These are phyloP conservation scores for Didymella sp. DNA, from an alignment of 2,329 filamentous ascomycete genomes.

Conservation along the genomic window DNA sequence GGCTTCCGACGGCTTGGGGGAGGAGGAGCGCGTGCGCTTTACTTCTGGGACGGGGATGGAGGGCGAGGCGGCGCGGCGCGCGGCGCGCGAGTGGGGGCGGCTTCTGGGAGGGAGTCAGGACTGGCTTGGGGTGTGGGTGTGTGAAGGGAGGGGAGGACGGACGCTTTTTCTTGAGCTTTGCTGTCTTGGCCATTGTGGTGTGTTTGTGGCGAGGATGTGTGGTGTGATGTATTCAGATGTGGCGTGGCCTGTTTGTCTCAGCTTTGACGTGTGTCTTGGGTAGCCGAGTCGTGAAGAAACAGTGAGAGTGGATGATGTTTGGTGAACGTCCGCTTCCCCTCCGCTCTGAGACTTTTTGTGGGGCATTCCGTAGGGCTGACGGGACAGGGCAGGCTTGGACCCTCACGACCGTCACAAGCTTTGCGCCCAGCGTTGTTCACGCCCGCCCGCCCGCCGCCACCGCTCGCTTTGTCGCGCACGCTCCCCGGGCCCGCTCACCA, in stretches of 20 bases:
- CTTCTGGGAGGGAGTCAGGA: constrained; percentile 53
- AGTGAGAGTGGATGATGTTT: not conserved
- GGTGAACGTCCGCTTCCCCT: not conserved
- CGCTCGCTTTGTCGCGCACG: constrained; percentile 17
- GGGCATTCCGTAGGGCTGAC: constrained; percentile 12
- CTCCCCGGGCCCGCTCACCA: constrained; percentile 2
- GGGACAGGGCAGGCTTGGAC: too few relatives aligned
- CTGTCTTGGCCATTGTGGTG: constrained; percentile 53
- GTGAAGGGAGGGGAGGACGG: constrained; percentile 6
- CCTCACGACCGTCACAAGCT: constrained; percentile 14
- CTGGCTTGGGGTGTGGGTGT: not conserved
- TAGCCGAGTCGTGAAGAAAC: not conserved
- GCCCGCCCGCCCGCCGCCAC: constrained; percentile 26
- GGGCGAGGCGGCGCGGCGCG: constrained; percentile 74
- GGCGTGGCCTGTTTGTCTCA: not conserved
- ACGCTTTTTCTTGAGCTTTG: constrained; percentile 57
- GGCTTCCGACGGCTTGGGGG: constrained; percentile 23
- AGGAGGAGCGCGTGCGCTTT: not conserved
- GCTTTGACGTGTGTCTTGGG: too few relatives aligned
- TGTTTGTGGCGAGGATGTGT: not conserved
- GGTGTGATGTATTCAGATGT: not conserved
- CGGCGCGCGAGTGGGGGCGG: constrained; percentile 76
- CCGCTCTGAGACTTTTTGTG: constrained; percentile 11
- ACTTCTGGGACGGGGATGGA: constrained; percentile 67
- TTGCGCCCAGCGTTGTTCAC: constrained; percentile 23